Base-by-base conservation (phyloP, 345 rosid species). In the Trapa bicornis region DNA sequence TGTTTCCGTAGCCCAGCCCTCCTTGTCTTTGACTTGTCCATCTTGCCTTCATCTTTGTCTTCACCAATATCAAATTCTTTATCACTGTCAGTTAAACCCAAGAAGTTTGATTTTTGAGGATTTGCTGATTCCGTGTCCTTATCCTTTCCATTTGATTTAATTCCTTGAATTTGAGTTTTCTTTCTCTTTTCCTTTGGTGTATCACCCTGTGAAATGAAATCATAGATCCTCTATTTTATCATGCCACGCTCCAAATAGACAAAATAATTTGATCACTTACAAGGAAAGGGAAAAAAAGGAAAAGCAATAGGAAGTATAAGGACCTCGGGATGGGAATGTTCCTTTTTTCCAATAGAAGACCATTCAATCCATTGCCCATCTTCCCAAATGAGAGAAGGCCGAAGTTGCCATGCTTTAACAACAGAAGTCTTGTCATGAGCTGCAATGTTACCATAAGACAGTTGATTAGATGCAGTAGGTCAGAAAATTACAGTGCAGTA, bases 331-430 rank as follows among this genome's bases (percentile, higher is more conserved):
- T 84, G 75, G 32, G 81, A 43, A 42, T 36, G 67, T 66, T 64
- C 74, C 45, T 71, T 82, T 67, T 72, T 85, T 69, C 70, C 73
- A 37, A 82, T 75, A 79, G 70, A 74, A 42, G 96, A 79, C 80
- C 90, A 89, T 67, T 87, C 94, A 76, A 87, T 77, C 99, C 99
- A 95, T 72, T 73, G 82, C 80, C 96, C 89, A 75, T 86, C 82
- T 79, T 80, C 86, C 98, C 99, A 91, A 17, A 81, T 68, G 68
- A 88, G 83, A 78, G 96, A 91, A 67, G 97, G 88, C 52, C 93
- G 87, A 64, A 91, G 96, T 77, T 87, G 80, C 96, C 96, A 91
- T 47, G 91, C 85, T 81, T 77, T 82, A 65, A 86, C 75, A 41
- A 69, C 73, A 56, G 83, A 65, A 29, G 79, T 86, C 75, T 91